Base-by-base conservation (phyloP, 2,329 filamentous ascomycete genomes). In the Fusarium nurragi region DNA sequence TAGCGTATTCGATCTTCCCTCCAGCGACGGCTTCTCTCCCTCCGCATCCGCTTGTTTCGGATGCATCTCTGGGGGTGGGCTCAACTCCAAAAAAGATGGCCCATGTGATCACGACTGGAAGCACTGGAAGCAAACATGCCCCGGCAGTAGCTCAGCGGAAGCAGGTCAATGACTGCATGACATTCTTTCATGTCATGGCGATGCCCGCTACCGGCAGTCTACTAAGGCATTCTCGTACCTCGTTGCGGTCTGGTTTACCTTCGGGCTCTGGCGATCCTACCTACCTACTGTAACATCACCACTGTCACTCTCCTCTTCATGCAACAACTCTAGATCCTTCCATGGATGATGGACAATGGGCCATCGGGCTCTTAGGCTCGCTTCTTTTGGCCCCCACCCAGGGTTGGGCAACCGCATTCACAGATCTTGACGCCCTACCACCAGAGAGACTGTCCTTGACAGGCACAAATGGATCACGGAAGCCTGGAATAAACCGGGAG, bases 101-200 rank as follows among this genome's bases (percentile, higher is more conserved):
- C 67, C 68, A 70, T 70, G 68, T 70, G 68, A 70, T 69, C 59
- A 58, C 43, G 30, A 48, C 51, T 62, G 60, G 55, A 47, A 61
- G 48, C 56, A 47, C 30, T 34, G 30, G 16, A 34, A 54, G 47
- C 47, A 64, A 69, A 68, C 54, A 53, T 63, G 60, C 55, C 41
- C 59, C 58, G 39, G 48, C 48, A 54, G 51, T 54, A 48, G 52
- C 54, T 57, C 45, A 51, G 58, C 51, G 44, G 39, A 49, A 66
- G 62, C 62, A 63, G 38, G 62, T 63, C 62, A 65, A 65, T 63
- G 50, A 57, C 54, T 68, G 61, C 67, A 68, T 68, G 67, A 66
- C 65, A 65, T 70, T 58, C 23, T 22, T 43, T 54, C 59, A 53
- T 63, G 30, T 41, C 32, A 64, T 43, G 56, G 40, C 52, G 41